phyloP scores from a whole-genome alignment of 441 rosid genomes.

The Lepidium campestre region DNA sequence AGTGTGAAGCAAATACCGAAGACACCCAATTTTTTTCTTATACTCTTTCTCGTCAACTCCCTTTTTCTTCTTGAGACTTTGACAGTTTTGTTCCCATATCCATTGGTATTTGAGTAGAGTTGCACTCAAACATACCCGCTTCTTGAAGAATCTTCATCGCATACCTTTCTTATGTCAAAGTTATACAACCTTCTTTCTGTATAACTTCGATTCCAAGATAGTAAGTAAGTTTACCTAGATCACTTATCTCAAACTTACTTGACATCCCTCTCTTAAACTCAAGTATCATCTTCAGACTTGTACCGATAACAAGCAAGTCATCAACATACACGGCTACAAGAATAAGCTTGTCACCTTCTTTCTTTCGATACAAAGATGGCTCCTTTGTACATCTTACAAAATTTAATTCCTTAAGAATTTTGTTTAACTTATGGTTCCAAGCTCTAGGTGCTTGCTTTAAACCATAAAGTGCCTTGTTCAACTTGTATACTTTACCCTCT shows the following conservation, averaged over 20 bases:
- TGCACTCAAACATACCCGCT: neutral
- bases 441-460: no score
- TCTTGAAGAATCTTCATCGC: neutral
- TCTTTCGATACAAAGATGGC: no score
- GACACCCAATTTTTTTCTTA: neutral
- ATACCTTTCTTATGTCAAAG: neutral
- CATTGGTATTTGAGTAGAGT: neutral
- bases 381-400: no score
- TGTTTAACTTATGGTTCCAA: no score
- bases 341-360: no score
- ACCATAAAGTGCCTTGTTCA: no score
- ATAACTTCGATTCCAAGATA: neutral
- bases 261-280: neutral
- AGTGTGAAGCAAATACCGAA: neutral
- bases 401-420: no score
- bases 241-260: neutral
- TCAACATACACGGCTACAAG: no score
- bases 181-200: no score
- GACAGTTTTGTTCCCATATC: neutral
- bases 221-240: neutral
- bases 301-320: neutral
- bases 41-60: no score
- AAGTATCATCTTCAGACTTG: neutral
- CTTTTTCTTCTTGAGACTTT: neutral
- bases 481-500: no score